Conservation (phyloP, 2,329 filamentous ascomycete genomes). For the Myriosclerotinia scirpicola region DNA sequence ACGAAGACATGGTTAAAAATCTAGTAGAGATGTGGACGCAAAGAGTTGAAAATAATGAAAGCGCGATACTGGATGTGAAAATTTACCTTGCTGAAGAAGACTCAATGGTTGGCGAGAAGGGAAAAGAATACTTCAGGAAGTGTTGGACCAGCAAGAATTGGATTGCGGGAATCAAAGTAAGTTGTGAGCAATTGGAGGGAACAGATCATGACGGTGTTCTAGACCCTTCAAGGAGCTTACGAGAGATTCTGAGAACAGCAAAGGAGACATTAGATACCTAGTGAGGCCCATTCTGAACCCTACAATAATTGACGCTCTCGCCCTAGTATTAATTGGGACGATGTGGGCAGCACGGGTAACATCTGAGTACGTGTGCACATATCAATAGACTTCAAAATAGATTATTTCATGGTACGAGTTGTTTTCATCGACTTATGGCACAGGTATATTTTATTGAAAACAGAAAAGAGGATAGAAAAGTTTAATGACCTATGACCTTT, state of each 20-base stretch:
- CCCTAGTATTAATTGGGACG: not conserved
- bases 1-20: slow-evolving; percentile 27
- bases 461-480: slow-evolving; percentile 52
- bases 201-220: slow-evolving; percentile 45
- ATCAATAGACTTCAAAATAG: slow-evolving; percentile 5
- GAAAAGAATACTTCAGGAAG: slow-evolving; percentile 46
- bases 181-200: slow-evolving; percentile 36
- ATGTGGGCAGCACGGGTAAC: not conserved
- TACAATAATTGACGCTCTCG: not conserved
- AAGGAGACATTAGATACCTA: slow-evolving; percentile 2
- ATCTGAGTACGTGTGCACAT: slow-evolving; percentile 1
- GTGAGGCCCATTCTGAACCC: not conserved
- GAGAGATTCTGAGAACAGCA: slow-evolving; percentile 22
- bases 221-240: slow-evolving; percentile 26
- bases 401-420: slow-evolving; percentile 24
- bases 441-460: slow-evolving; percentile 53
- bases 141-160: slow-evolving; percentile 43
- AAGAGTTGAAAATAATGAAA: slow-evolving; percentile 23
- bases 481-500: slow-evolving; percentile 27
- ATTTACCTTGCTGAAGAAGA: slow-evolving; percentile 43
- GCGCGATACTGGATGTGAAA: slow-evolving; percentile 28
- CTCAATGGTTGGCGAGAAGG: slow-evolving; percentile 46
- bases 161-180: slow-evolving; percentile 41
- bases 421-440: slow-evolving; percentile 55
- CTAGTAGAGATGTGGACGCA: slow-evolving; percentile 29